Evolutionary conservation across 805 yeast species (phyloP).

Genomic region (Kazachstania viticola): DNA sequence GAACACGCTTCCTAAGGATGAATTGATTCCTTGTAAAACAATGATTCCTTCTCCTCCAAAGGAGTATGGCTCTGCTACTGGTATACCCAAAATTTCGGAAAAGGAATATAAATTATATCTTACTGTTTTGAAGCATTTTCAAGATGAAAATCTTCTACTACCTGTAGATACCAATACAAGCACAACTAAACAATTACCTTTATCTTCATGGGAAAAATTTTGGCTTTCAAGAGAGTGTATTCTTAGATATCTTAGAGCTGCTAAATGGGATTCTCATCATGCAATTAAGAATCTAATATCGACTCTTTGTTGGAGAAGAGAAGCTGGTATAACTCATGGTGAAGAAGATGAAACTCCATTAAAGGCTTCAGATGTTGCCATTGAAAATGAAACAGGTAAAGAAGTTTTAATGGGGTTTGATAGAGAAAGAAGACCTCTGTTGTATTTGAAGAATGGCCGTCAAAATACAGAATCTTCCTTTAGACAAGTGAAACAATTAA

Average conservation of each 20-base stretch:
- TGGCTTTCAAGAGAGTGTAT: slow-evolving; percentile 42
- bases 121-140: slow-evolving; percentile 11
- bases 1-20: slow-evolving; percentile 7
- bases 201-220: slow-evolving; percentile 27
- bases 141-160: slow-evolving; percentile 10
- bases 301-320: slow-evolving; percentile 45
- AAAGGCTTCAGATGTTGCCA: slow-evolving; percentile 33
- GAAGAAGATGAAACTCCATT: slow-evolving; percentile 24
- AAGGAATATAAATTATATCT: slow-evolving; percentile 13
- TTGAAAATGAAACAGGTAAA: slow-evolving; percentile 44
- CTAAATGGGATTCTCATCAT: slow-evolving; percentile 36
- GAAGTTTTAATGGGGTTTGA: slow-evolving; percentile 45
- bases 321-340: slow-evolving; percentile 35
- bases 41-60: slow-evolving; percentile 16
- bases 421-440: slow-evolving; percentile 40
- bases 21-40: slow-evolving; percentile 15
- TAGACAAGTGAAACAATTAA: slow-evolving; percentile 44
- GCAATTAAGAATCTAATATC: slow-evolving; percentile 36
- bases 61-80: slow-evolving; percentile 8
- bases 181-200: slow-evolving; percentile 2
- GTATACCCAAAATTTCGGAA: slow-evolving; percentile 8
- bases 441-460: slow-evolving; percentile 41
- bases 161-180: slow-evolving; percentile 28
- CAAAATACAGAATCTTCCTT: slow-evolving; percentile 43
- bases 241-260: slow-evolving; percentile 39